Evolutionary conservation across 257 asterid species (phyloP), one percentile per base, ranked within the genome.

Genomic region (Vinca minor): DNA sequence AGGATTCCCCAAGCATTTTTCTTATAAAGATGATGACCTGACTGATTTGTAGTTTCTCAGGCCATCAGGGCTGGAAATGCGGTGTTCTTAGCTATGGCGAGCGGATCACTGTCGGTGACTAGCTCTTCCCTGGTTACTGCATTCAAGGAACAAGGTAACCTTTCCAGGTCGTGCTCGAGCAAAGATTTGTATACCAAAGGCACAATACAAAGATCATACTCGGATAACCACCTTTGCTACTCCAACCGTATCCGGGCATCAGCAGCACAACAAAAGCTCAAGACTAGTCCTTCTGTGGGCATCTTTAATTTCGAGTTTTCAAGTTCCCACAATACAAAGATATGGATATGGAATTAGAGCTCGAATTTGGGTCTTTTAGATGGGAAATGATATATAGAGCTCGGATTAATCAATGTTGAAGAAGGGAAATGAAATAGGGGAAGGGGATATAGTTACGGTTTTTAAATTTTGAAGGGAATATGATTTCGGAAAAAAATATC

Each of bases 291-390:
- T 15, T 74, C 96, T 1, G 56, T 49, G 53, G 80, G 84, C 47
- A 71, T 79, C 65, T 85, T 82, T 41, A 83, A 73, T 67, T 60
- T 89, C 36, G 79, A 79, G 56, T 63, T 87, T 14, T 65, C 96
- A 11, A 65, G 73, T 42, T 73, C 78, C 2, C 70, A 79, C 44
- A 74, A n/a, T n/a, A n/a, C n/a, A n/a, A n/a, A n/a, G n/a, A n/a
- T n/a, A n/a, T n/a, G n/a, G n/a, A n/a, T n/a, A n/a, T n/a, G n/a
- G n/a, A n/a, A n/a, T n/a, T n/a, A n/a, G n/a, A n/a, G n/a, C n/a
- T n/a, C n/a, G n/a, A n/a, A n/a, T n/a, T n/a, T n/a, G n/a, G n/a
- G n/a, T n/a, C n/a, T n/a, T n/a, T n/a, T n/a, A n/a, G n/a, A n/a
- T n/a, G n/a, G n/a, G n/a, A n/a, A n/a, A n/a, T n/a, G n/a, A n/a